Evolutionary conservation across 768 basidiomycete species (phyloP).

Genomic region (Goffeauzyma gilvescens): DNA sequence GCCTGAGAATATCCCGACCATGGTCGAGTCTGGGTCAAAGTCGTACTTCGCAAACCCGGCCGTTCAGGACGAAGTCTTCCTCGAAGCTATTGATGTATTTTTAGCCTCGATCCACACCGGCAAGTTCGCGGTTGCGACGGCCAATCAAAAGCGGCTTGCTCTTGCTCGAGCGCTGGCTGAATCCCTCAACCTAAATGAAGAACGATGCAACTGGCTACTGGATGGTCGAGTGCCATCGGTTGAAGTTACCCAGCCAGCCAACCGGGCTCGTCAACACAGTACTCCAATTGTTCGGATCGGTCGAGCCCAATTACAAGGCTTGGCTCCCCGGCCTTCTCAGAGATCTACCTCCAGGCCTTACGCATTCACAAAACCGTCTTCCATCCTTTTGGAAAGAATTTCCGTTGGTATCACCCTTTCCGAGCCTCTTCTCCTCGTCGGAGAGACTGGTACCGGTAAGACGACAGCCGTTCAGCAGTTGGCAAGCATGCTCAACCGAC

Average conservation of each 20-base stretch:
- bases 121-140: conserved; percentile 27
- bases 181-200: conserved; percentile 48
- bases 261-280: conserved; percentile 23
- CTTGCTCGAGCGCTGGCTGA: conserved; percentile 43
- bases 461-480: conserved; percentile 80
- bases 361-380: conserved; percentile 70
- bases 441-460: conserved; percentile 98
- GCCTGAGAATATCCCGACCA: conserved; percentile 34
- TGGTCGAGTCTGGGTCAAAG: too few species aligned
- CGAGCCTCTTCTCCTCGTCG: conserved; percentile 79
- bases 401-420: conserved; percentile 48
- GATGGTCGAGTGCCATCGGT: conserved; percentile 48
- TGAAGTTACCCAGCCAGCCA: conserved; percentile 39
- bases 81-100: conserved; percentile 79
- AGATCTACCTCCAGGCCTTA: conserved; percentile 39
- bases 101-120: too few species aligned
- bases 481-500: conserved; percentile 52
- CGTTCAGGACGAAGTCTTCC: conserved; percentile 68
- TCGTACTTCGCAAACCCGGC: conserved; percentile 48
- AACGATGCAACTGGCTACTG: conserved; percentile 54
- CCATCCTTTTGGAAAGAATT: conserved; percentile 60
- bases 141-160: conserved; percentile 9
- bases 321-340: conserved; percentile 2
- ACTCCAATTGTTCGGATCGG: conserved; percentile 50
- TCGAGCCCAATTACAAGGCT: conserved; percentile 38